phyloP scores from a whole-genome alignment of 768 basidiomycete species.

The Hygrocybe punicea region DNA sequence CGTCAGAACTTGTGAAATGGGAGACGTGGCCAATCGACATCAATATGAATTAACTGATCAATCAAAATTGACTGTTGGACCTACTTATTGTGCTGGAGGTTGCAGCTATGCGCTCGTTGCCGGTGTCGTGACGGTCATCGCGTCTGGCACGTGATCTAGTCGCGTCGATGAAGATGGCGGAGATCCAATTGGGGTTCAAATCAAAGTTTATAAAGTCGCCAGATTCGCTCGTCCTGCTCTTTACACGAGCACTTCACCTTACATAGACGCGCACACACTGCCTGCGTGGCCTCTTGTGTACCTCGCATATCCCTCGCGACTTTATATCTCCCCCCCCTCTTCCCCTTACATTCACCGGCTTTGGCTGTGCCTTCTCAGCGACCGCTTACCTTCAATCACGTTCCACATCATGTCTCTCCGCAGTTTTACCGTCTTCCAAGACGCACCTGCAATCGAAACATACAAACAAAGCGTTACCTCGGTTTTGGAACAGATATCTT shows the following conservation, averaged over 20 bases:
- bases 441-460: background rate
- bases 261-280: too few relatives aligned
- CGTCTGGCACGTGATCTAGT: background rate
- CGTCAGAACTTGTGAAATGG: too few relatives aligned
- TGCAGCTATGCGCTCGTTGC: background rate
- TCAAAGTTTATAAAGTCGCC: background rate
- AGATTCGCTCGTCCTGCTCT: background rate
- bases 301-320: background rate
- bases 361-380: background rate
- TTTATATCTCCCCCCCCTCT: background rate
- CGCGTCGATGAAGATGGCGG: background rate
- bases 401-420: constrained; percentile 2
- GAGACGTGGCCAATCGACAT: too few relatives aligned
- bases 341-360: background rate
- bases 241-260: background rate
- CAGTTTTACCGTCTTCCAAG: constrained; percentile 6
- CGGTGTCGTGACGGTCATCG: background rate
- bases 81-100: too few relatives aligned
- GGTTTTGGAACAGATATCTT: background rate
- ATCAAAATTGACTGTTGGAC: too few relatives aligned
- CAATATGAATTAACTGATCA: too few relatives aligned
- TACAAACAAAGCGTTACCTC: background rate
- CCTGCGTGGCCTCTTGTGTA: background rate
- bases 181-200: background rate
- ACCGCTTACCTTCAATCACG: background rate